phyloP scores from a whole-genome alignment of 768 basidiomycete species.

The Amanita pallidorosea region DNA sequence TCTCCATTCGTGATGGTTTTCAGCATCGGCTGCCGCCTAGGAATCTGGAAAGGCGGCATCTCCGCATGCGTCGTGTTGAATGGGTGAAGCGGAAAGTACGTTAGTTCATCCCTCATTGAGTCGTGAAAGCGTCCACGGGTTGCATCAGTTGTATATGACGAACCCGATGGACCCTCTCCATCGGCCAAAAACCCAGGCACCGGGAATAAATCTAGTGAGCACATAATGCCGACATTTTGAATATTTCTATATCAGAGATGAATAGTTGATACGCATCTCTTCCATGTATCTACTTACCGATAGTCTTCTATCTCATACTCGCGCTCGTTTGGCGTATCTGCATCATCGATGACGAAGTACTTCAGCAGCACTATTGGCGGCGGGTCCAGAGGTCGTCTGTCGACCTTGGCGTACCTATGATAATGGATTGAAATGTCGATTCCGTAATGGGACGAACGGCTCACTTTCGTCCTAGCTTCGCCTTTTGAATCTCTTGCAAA shows the following conservation, averaged over 20 bases:
- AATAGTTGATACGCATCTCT: neutral
- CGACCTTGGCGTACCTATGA: conserved; percentile 44
- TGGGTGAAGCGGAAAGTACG: conserved; percentile 28
- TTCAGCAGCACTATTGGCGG: conserved; percentile 47
- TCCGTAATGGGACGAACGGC: conserved; percentile 9
- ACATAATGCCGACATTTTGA: conserved; percentile 49
- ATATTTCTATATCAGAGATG: conserved; percentile 28
- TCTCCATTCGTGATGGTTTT: conserved; percentile 16
- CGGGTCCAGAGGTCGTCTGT: conserved; percentile 60
- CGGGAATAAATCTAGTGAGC: conserved; percentile 63
- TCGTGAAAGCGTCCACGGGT: neutral
- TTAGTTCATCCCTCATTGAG: conserved; percentile 9
- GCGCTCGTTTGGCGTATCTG: conserved; percentile 24
- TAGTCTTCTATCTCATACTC: conserved; percentile 39
- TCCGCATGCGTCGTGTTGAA: conserved; percentile 20
- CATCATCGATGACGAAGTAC: conserved; percentile 33
- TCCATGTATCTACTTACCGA: conserved; percentile 23
- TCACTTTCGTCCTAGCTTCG: conserved; percentile 59
- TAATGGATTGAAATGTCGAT: neutral
- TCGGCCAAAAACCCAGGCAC: conserved; percentile 27
- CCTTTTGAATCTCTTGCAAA: conserved; percentile 53
- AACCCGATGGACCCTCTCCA: conserved; percentile 3
- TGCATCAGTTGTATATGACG: conserved; percentile 1
- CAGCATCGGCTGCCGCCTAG: conserved; percentile 26
- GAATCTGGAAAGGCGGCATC: conserved; percentile 23